Base-by-base conservation (phyloP, 768 basidiomycete genomes). In the Lactarius quietus region DNA sequence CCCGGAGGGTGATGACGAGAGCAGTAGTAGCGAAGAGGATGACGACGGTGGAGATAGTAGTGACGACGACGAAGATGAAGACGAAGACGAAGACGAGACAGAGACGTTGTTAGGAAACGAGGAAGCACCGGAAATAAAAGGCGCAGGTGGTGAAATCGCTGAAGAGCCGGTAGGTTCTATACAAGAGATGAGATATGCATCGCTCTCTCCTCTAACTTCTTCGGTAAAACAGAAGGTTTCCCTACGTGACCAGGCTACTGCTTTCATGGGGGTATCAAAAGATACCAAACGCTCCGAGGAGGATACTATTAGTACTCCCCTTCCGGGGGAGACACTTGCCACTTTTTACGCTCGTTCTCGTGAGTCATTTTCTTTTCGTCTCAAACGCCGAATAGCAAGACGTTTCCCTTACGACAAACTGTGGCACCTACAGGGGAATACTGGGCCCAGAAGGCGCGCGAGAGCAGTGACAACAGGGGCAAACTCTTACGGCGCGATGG, bases 301-400 rank as follows among this genome's bases (percentile, higher is more conserved):
- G 71, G 92, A 94, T 64, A 74, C 83, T 0, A 72, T 89, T 31
- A 89, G 87, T 70, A 94, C 92, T 0, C 94, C 94, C 0, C 78
- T 89, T 3, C 92, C 92, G 0, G 92, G 92, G 14, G 94, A 96
- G 74, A 90, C 89, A 0, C 76, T 95, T 9, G 87, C 92, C 0
- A 81, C 82, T 75, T 95, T 95, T 73, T 95, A 93, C 70, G 85
- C 88, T 6, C 85, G 93, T 9, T 87, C 89, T 20, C 84, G 91
- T 89, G 73, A 70, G 88, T 79, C 14, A 7, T 26, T 57, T 41
- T 41, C 9, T 45, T 26, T 39, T 26, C 18, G 10, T n/a, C 6
- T 35, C 52, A 28, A 31, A 29, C 51, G 43, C n/a, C 38, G 33
- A 48, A 54, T 61, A 33, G 52, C 29, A 18, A 65, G 64, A 60